Percentiles rank a stretch among this genome's conserved stretches.
These are phyloP conservation scores for Volvox carteri DNA, from an alignment of 163 green algal genomes.

Conservation along the genomic window DNA sequence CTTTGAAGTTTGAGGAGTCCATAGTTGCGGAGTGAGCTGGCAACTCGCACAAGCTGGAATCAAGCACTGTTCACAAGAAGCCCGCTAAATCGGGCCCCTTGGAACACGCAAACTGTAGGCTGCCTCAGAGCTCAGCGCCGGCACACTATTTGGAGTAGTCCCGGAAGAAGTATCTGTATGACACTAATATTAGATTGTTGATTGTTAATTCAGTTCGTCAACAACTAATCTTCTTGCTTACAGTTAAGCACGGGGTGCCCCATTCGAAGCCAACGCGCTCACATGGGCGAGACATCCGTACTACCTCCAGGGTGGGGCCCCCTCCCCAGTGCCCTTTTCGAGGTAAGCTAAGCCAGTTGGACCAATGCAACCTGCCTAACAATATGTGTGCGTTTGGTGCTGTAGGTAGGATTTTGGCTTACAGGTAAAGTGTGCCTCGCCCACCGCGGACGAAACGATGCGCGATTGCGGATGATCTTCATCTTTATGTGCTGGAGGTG, in stretches of 20 bases:
- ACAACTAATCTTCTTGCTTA: background rate
- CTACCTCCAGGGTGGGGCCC: background rate
- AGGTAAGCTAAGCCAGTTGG: no score
- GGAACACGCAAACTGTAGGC: background rate
- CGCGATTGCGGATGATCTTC: no score
- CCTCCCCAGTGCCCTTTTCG: no score
- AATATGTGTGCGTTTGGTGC: no score
- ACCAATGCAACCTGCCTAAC: no score
- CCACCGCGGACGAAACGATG: no score
- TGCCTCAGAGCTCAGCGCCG: background rate
- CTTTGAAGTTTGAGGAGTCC: conserved; percentile 31
- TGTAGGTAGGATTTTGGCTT: no score
- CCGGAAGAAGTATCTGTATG: background rate
- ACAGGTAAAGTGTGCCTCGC: no score
- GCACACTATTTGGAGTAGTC: background rate
- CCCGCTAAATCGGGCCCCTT: background rate
- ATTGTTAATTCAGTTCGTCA: background rate
- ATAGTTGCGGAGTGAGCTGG: background rate
- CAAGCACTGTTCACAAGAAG: background rate
- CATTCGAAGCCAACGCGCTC: background rate
- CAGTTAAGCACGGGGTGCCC: background rate
- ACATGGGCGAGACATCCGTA: background rate
- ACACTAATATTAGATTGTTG: no score
- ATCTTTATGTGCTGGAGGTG: no score
- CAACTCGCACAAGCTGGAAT: background rate